Conservation (phyloP, 2,329 filamentous ascomycete species). For the Lasiodiplodia hormozganensis region DNA sequence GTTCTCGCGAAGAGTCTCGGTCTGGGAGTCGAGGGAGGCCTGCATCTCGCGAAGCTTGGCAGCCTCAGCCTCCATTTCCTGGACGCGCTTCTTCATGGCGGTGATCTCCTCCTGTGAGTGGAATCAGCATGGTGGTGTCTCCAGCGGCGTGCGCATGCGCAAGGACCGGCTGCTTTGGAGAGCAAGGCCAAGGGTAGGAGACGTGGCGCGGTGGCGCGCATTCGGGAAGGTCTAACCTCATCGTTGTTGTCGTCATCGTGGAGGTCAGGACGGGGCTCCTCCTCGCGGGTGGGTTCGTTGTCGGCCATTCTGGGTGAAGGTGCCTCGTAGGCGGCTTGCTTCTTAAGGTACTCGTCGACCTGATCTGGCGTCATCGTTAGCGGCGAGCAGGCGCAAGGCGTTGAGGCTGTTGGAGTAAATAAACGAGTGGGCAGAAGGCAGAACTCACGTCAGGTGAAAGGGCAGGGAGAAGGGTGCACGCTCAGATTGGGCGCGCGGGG, state of each 20-base stretch:
- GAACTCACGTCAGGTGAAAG: neutral
- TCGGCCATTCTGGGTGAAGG: slow-evolving; percentile 30
- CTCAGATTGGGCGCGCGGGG: neutral
- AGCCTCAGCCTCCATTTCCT: slow-evolving; percentile 66
- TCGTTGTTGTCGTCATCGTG: slow-evolving; percentile 43
- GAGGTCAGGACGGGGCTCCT: slow-evolving; percentile 38
- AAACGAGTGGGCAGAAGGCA: neutral
- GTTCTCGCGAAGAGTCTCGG: slow-evolving; percentile 83
- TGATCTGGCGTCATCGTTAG: slow-evolving; percentile 17
- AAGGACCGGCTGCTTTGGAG: neutral
- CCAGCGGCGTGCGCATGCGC: neutral
- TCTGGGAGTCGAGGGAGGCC: slow-evolving; percentile 77
- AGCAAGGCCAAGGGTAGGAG: neutral
- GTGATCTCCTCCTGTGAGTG: slow-evolving; percentile 49
- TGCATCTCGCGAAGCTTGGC: slow-evolving; percentile 63
- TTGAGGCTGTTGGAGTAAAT: neutral
- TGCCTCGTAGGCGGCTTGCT: neutral
- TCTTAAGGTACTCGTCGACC: neutral
- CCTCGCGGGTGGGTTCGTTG: slow-evolving; percentile 26
- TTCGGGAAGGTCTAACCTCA: slow-evolving; percentile 38
- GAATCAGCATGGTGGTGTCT: slow-evolving; percentile 3
- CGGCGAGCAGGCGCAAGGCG: neutral
- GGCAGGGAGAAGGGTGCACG: too few species aligned
- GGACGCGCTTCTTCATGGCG: slow-evolving; percentile 61
- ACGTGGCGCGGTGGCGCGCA: neutral